Base-by-base conservation (phyloP, 805 yeast species). In the Wickerhamomyces rabaulensis region DNA sequence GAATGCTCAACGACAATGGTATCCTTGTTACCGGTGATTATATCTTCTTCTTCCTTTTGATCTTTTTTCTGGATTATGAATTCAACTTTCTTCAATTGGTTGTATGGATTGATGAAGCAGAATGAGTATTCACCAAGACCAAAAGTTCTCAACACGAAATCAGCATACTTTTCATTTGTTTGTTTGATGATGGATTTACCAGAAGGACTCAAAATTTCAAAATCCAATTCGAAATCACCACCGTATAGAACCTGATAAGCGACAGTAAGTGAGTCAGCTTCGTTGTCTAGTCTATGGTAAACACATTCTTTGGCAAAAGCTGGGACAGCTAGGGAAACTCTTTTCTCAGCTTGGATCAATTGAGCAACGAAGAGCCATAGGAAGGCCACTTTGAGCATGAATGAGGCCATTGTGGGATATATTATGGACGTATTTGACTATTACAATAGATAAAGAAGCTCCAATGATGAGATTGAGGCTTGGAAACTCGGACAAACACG, bases 141-240 rank as follows among this genome's bases (percentile, higher is more conserved):
- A 54, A 77, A 76, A 7, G 84, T 82, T 54, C 70, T 77, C 58
- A 82, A 67, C 25, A 78, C 66, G 53, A 78, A 79, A 55, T 81
- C 87, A 7, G 83, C 84, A 60, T 77, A 82, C 67, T 82, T 79
- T 61, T 78, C 77, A 57, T 80, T 80, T 50, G 70, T 68, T 52
- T 79, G 84, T 23, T 67, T 50, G 44, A 71, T 72, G 50, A 80
- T 65, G 12, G 69, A 61, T 39, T 71, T 66, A 20, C 79, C 80
- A 41, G 63, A 69, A 31, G 87, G 87, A 44, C 77, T 72, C 44
- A 70, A 76, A 52, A 82, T 78, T 48, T 74, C 71, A 60, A 80
- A 82, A 60, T 82, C 85, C 45, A 82, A 76, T 61, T 82, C 87
- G 55, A 80, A 82, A 46, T 80, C 73, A 16, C 87, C 87, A 51